Evolutionary conservation across 345 rosid genomes (phyloP).

Genomic region (Citrus maxima): DNA sequence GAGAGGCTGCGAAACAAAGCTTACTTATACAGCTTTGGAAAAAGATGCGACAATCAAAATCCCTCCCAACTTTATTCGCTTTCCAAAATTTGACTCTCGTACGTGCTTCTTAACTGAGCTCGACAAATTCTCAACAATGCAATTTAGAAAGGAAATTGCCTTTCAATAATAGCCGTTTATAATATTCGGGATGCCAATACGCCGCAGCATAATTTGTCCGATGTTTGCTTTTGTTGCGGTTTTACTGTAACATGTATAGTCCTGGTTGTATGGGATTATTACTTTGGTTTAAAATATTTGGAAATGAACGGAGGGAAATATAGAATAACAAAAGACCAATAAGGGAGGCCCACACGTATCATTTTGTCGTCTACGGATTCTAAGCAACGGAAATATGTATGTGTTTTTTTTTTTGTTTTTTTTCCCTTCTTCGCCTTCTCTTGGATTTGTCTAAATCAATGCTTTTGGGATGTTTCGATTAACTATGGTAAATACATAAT

Average conservation of each 20-base stretch:
- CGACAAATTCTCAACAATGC: no score
- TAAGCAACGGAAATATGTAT: background rate
- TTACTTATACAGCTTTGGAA: constrained; percentile 11
- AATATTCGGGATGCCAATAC: no score
- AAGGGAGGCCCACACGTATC: constrained; percentile 9
- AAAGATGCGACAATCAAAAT: background rate
- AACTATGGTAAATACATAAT: no score
- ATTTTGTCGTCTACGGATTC: constrained; percentile 22
- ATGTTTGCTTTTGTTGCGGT: no score
- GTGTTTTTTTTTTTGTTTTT: no score
- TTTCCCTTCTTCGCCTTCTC: no score
- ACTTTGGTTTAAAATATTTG: background rate
- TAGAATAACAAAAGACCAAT: background rate
- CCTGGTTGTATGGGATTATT: background rate
- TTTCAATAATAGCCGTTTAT: no score
- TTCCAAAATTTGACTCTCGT: background rate
- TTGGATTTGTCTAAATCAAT: no score
- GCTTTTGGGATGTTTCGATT: no score
- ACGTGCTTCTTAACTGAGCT: no score
- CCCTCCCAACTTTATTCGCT: background rate
- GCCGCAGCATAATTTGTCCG: no score
- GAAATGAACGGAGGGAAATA: background rate
- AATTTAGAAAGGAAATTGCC: no score
- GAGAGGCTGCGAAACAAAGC: constrained; percentile 1
- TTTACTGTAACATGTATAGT: background rate